These are phyloP conservation scores for Fomitopsis pulvina DNA, from an alignment of 768 basidiomycete genomes.

Conservation along the genomic window DNA sequence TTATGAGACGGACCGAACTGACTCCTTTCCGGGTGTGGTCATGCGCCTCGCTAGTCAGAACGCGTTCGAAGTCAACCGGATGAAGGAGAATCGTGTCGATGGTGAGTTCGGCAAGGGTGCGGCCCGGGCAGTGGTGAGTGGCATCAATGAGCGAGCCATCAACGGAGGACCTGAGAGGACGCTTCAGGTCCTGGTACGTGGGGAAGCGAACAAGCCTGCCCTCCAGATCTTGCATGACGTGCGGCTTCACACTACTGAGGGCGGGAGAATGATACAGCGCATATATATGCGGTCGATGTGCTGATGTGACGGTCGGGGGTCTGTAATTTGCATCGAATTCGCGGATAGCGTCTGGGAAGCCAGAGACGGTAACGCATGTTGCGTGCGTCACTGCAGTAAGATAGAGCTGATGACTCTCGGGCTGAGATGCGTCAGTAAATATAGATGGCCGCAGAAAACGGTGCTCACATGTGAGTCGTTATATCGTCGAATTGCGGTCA, in stretches of 20 bases:
- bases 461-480: slow-evolving; percentile 7
- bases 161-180: slow-evolving; percentile 7
- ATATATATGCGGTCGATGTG: slow-evolving; percentile 7
- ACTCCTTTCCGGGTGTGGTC: not conserved
- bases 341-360: slow-evolving; percentile 5
- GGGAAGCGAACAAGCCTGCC: slow-evolving; percentile 6
- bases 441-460: not conserved
- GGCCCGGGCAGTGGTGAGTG: not conserved
- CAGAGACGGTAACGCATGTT: slow-evolving; percentile 14
- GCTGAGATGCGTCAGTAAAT: not conserved
- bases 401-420: slow-evolving; percentile 4
- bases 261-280: slow-evolving; percentile 11
- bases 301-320: not conserved
- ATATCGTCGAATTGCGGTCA: slow-evolving; percentile 6
- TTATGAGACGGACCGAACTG: slow-evolving; percentile 2
- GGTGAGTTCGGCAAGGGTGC: slow-evolving; percentile 8
- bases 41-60: not conserved
- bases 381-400: slow-evolving; percentile 11
- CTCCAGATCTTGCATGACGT: slow-evolving; percentile 7
- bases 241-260: slow-evolving; percentile 1
- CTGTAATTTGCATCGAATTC: slow-evolving; percentile 6
- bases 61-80: slow-evolving; percentile 14
- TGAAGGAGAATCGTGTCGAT: slow-evolving; percentile 13
- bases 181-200: not conserved
- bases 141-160: slow-evolving; percentile 4